These are phyloP conservation scores for Phoma sp. DNA, from an alignment of 2,329 filamentous ascomycete species.

Conservation along the genomic window DNA sequence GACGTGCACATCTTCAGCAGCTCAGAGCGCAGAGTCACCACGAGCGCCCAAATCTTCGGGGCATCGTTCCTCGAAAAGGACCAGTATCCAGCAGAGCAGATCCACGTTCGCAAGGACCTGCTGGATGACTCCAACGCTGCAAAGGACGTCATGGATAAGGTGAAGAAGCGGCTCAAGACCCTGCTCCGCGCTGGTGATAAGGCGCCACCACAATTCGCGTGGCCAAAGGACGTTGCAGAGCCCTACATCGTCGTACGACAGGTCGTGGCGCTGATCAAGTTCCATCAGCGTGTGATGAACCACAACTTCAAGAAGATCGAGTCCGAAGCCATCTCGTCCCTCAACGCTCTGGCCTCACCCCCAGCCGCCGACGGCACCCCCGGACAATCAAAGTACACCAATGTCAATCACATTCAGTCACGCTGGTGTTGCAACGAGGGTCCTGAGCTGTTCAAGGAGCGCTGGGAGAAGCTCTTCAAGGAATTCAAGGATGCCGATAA, in stretches of 20 bases:
- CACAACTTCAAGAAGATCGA: slow-evolving; percentile 87
- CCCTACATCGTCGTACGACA: slow-evolving; percentile 90
- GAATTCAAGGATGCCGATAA: slow-evolving; percentile 98
- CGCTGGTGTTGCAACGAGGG: slow-evolving; percentile 98
- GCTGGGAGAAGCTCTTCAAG: slow-evolving; percentile 97
- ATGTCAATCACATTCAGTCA: slow-evolving; percentile 70
- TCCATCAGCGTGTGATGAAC: slow-evolving; percentile 93
- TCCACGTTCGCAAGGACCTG: slow-evolving; percentile 90
- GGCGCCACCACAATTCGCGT: slow-evolving; percentile 95
- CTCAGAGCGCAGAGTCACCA: slow-evolving; percentile 91
- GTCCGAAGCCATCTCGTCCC: slow-evolving; percentile 68
- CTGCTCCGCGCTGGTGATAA: slow-evolving; percentile 91
- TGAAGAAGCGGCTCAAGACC: slow-evolving; percentile 98
- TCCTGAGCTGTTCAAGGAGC: slow-evolving; percentile 89
- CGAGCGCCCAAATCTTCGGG: slow-evolving; percentile 96
- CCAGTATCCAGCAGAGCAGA: slow-evolving; percentile 83
- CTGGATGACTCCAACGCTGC: slow-evolving; percentile 97
- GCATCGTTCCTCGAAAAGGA: slow-evolving; percentile 87
- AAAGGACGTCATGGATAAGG: slow-evolving; percentile 99
- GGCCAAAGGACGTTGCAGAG: slow-evolving; percentile 92
- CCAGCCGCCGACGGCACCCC: slow-evolving; percentile 45
- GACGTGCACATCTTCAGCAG: slow-evolving; percentile 96
- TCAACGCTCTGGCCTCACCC: slow-evolving; percentile 54
- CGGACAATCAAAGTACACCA: slow-evolving; percentile 46
- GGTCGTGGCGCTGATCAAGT: slow-evolving; percentile 96